Percentiles rank a stretch among this genome's conserved stretches.
Evolutionary conservation across 495 filamentous ascomycete species (phyloP).

Genomic region (Apodospora peruviana): DNA sequence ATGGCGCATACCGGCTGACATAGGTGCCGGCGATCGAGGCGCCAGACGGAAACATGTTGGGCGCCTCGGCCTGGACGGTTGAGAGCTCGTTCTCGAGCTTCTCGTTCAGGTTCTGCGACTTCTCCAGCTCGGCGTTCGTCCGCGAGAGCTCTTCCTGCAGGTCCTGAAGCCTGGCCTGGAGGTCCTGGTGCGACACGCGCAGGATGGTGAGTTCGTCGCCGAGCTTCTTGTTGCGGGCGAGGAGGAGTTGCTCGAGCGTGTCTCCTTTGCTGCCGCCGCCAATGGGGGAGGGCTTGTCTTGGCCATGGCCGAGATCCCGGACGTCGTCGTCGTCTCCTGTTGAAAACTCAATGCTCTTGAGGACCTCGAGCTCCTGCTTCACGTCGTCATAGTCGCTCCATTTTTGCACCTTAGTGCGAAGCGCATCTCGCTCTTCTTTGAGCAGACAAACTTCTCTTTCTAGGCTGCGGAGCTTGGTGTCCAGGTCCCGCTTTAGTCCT

Average conservation of each 20-base stretch:
- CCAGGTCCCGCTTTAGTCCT: constrained; percentile 63
- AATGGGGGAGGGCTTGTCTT: constrained; percentile 51
- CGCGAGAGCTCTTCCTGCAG: constrained; percentile 78
- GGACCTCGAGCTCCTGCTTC: constrained; percentile 88
- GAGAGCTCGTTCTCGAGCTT: constrained; percentile 91
- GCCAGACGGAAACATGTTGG: constrained; percentile 76
- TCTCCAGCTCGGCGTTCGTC: constrained; percentile 82
- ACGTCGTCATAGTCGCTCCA: constrained; percentile 95
- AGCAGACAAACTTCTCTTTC: constrained; percentile 67
- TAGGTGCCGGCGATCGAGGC: constrained; percentile 94
- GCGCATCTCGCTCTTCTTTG: constrained; percentile 61
- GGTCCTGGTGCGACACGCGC: constrained; percentile 88
- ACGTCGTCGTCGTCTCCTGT: constrained; percentile 78
- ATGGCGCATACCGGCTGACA: constrained; percentile 72
- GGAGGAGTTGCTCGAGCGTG: constrained; percentile 80
- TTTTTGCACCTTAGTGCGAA: constrained; percentile 76
- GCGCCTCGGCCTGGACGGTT: constrained; percentile 76
- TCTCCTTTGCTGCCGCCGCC: constrained; percentile 61
- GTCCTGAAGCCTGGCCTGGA: constrained; percentile 71
- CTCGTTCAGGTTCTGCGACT: constrained; percentile 72
- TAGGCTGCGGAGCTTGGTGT: constrained; percentile 62
- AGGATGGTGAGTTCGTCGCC: constrained; percentile 88
- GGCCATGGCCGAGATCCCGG: constrained; percentile 27
- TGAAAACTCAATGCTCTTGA: constrained; percentile 96
- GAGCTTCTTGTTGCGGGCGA: constrained; percentile 93